Evolutionary conservation across 1,284 basidiomycete genomes (phyloP), one percentile per base, ranked within the genome.

Genomic region (Rhodotorula sp.): DNA sequence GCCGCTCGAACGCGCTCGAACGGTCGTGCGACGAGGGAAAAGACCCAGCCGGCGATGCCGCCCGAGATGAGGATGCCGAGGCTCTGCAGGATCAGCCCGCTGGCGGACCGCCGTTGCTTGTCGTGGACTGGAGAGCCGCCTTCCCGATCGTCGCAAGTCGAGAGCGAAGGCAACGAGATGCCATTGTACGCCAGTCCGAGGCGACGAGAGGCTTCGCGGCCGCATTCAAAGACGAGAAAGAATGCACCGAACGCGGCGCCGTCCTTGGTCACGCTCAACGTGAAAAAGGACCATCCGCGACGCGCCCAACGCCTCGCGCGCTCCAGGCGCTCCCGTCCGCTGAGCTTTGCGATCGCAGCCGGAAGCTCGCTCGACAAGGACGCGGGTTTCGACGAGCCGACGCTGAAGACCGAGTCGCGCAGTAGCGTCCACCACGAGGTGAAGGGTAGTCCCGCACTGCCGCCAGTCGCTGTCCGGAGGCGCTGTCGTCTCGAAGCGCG

Each of bases 151-250:
- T 39, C 52, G 18, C 51, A 31, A 3, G 20, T 52, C 12, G 16
- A 26, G 43, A 29, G 26, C 46, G 29, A 46, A 7, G 48, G 59
- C 61, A 20, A 52, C n/a, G 68, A 60, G 46, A 74, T 64, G 23
- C 61, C 57, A 20, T 71, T 67, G 39, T 61, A 64, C 18, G 51
- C 39, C 31, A 64, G 62, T 3, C 81, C 81, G 1, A 78, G 76
- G 39, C 71, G 62, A 46, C 79, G 78, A 2, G 81, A 80, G 21
- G 71, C 62, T 23, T 80, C 73, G 20, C 82, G 74, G 5, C 81
- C 80, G 34, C 79, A 66, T 61, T 83, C 82, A 68, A 83, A 83
- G 58, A 80, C 74, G 61, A 80, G 74, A 65, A 83, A 83, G 77
- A 83, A 83, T 51, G 72, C 69, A 18, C 81, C 76, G 49, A 79